A percentile compares a stretch with the other conserved stretches of the same genome.
phyloP scores from a whole-genome alignment of 805 yeast species.

The Sugiyamaella mastotermitis region DNA sequence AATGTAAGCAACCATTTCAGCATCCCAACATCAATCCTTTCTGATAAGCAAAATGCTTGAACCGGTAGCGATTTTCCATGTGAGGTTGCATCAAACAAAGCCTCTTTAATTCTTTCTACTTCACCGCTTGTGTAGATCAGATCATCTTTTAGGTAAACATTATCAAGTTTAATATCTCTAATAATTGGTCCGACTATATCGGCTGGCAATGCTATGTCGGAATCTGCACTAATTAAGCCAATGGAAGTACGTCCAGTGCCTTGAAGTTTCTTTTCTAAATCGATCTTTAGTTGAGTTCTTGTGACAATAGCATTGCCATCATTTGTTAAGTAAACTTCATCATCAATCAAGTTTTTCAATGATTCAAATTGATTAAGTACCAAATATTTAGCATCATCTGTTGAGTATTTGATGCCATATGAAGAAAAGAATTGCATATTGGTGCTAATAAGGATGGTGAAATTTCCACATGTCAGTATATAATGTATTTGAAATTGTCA shows the following conservation, averaged over 20 bases:
- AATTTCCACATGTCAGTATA: neutral
- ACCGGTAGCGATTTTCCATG: neutral
- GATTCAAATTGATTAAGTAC: constrained; percentile 2
- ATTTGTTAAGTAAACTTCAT: constrained; percentile 12
- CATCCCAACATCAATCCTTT: neutral
- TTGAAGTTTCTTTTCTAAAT: constrained; percentile 6
- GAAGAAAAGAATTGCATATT: neutral
- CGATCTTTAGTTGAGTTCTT: constrained; percentile 4
- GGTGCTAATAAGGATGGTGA: neutral
- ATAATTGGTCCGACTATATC: constrained; percentile 11
- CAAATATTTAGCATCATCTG: constrained; percentile 7
- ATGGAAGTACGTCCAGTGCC: constrained; percentile 15
- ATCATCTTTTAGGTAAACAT: constrained; percentile 4
- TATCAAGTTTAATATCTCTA: neutral
- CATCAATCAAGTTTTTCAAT: constrained; percentile 4
- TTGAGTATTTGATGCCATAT: constrained; percentile 6
- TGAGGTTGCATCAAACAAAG: neutral
- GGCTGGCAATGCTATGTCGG: constrained; percentile 11
- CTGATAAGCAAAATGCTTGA: neutral
- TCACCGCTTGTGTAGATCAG: constrained; percentile 9
- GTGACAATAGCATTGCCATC: constrained; percentile 14
- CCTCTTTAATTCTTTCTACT: constrained; percentile 3
- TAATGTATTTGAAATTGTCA: too few relatives aligned
- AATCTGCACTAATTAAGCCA: constrained; percentile 12
- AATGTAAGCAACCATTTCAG: constrained; percentile 3